phyloP scores from a whole-genome alignment of 2,329 filamentous ascomycete species.

The Knoxdaviesia capensis region DNA sequence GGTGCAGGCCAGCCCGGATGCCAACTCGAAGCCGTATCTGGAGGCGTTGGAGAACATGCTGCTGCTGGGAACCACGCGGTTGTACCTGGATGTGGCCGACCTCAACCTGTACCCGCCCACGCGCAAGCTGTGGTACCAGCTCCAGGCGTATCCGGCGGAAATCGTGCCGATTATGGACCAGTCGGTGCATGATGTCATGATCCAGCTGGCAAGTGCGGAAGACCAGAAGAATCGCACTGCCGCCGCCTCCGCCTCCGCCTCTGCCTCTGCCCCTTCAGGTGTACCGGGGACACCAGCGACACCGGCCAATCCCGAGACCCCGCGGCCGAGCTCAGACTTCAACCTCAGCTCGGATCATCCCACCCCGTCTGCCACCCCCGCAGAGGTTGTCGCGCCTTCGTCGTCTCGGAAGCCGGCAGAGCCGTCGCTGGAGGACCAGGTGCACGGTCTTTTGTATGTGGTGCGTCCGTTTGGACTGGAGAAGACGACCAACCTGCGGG shows the following conservation, averaged over 20 bases:
- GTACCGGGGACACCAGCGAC: too few relatives aligned
- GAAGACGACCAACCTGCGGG: slow-evolving; percentile 71
- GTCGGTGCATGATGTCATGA: slow-evolving; percentile 78
- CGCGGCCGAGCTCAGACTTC: too few relatives aligned
- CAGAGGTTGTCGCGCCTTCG: slow-evolving; percentile 23
- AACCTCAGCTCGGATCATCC: slow-evolving; percentile 49
- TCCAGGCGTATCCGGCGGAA: slow-evolving; percentile 86
- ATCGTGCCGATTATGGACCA: slow-evolving; percentile 96
- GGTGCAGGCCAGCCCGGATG: slow-evolving; percentile 46
- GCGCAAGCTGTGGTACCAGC: slow-evolving; percentile 84
- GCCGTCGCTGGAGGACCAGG: slow-evolving; percentile 55
- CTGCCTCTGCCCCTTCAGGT: too few relatives aligned
- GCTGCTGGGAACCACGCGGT: slow-evolving; percentile 58
- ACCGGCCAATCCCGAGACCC: too few relatives aligned
- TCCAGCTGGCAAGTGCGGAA: slow-evolving; percentile 68
- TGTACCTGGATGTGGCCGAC: slow-evolving; percentile 79
- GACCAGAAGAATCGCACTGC: slow-evolving; percentile 47
- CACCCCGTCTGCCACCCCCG: slow-evolving; percentile 9
- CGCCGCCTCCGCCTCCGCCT: too few relatives aligned
- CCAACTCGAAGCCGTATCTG: slow-evolving; percentile 64
- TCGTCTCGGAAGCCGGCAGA: slow-evolving; percentile 42
- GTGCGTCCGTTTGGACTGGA: slow-evolving; percentile 82
- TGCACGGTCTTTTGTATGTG: slow-evolving; percentile 62
- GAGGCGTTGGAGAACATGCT: slow-evolving; percentile 82
- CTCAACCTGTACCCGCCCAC: slow-evolving; percentile 86